Evolutionary conservation across 371 early-diverging fungal species (phyloP).

Genomic region (Mucor plumbeus): DNA sequence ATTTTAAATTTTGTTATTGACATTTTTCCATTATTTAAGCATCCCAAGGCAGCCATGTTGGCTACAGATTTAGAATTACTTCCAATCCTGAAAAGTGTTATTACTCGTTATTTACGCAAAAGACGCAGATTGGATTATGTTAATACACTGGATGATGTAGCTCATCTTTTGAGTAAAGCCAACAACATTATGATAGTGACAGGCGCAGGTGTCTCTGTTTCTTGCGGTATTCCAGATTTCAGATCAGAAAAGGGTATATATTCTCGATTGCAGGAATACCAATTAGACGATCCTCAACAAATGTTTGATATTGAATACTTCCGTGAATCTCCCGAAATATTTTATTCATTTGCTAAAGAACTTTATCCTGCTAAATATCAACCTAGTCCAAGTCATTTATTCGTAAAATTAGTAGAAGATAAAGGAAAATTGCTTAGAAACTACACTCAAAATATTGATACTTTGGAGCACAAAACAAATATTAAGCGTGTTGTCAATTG

Average conservation of each 20-base stretch:
- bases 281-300: conserved; percentile 84
- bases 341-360: conserved; percentile 93
- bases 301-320: conserved; percentile 95
- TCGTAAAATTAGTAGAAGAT: conserved; percentile 88
- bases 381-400: conserved; percentile 93
- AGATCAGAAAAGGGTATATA: conserved; percentile 98
- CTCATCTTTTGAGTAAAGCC: conserved; percentile 65
- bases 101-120: conserved; percentile 62
- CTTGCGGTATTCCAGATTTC: conserved; percentile 98
- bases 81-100: conserved; percentile 53
- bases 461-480: conserved; percentile 92
- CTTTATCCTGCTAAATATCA: conserved; percentile 89
- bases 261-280: conserved; percentile 73
- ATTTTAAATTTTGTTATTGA: no score
- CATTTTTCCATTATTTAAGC: conserved; percentile 20
- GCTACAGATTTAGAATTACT: conserved; percentile 52
- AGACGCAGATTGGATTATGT: conserved; percentile 62
- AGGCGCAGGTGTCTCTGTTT: conserved; percentile 93
- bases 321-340: conserved; percentile 80
- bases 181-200: conserved; percentile 90
- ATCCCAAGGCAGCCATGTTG: conserved; percentile 41
- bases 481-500: conserved; percentile 87
- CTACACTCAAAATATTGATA: conserved; percentile 99
- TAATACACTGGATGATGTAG: conserved; percentile 78
- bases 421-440: conserved; percentile 86